Percentiles rank a stretch among this genome's conserved stretches.
These are phyloP conservation scores for Vaccinium darrowii DNA, from an alignment of 148 eudicot genomes.

Conservation along the genomic window DNA sequence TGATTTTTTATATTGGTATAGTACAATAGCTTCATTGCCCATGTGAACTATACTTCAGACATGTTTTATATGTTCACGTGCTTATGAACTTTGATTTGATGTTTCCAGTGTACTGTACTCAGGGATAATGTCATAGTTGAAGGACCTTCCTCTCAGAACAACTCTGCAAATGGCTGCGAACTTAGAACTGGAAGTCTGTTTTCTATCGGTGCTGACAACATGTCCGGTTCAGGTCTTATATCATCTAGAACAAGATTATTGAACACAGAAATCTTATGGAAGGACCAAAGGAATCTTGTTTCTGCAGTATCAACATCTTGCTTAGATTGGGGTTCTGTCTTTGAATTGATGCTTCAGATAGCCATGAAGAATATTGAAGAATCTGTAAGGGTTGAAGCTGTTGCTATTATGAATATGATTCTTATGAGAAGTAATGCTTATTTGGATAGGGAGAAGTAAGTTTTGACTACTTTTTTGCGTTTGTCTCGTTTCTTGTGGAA, in stretches of 20 bases:
- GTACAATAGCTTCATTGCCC: neutral
- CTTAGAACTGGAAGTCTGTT: neutral
- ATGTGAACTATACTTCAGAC: neutral
- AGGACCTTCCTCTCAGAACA: conserved; percentile 34
- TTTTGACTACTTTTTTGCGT: conserved; percentile 14
- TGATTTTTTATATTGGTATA: neutral
- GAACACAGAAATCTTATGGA: conserved; percentile 7
- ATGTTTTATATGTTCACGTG: conserved; percentile 28
- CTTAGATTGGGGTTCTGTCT: conserved; percentile 26
- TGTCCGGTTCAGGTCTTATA: conserved; percentile 10
- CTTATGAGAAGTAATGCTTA: conserved; percentile 55
- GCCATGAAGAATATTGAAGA: conserved; percentile 21
- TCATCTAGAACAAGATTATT: conserved; percentile 9
- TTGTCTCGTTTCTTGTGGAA: conserved; percentile 7
- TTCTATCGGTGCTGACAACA: neutral
- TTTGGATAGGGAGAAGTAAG: conserved; percentile 73
- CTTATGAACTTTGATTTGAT: conserved; percentile 82
- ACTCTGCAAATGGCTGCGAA: conserved; percentile 16
- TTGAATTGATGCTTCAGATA: conserved; percentile 24
- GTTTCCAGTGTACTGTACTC: conserved; percentile 80
- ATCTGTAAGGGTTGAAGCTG: conserved; percentile 24
- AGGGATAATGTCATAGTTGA: conserved; percentile 78
- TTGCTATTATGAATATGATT: conserved; percentile 28
- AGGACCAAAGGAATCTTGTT: conserved; percentile 9
- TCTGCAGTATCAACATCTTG: conserved; percentile 10